These are phyloP conservation scores for Beauveria pseudobassiana DNA, from an alignment of 2,329 filamentous ascomycete species.

Conservation along the genomic window DNA sequence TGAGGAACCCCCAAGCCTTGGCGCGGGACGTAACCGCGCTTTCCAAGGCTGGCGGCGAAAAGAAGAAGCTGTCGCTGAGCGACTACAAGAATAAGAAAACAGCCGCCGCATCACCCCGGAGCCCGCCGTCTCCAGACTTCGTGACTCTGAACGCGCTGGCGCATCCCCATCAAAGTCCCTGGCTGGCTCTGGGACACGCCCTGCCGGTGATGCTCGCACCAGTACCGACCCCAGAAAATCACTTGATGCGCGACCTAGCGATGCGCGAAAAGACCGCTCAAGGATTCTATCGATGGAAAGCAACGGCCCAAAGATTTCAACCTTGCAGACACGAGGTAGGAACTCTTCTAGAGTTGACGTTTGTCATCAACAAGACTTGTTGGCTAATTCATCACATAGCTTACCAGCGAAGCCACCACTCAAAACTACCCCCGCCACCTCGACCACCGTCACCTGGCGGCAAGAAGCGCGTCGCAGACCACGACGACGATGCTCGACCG, in stretches of 20 bases:
- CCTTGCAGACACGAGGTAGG: constrained; percentile 25
- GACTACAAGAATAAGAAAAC: constrained; percentile 52
- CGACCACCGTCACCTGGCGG: constrained; percentile 35
- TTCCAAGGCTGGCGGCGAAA: constrained; percentile 34
- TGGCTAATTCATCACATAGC: constrained; percentile 17
- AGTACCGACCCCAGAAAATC: background rate
- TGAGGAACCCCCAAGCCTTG: constrained; percentile 39
- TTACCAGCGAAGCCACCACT: constrained; percentile 30
- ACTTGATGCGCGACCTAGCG: constrained; percentile 14
- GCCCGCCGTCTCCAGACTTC: constrained; percentile 24
- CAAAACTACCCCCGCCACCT: constrained; percentile 23
- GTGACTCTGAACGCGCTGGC: constrained; percentile 24
- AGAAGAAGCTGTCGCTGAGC: constrained; percentile 51
- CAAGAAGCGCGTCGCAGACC: constrained; percentile 40
- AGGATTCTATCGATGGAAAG: constrained; percentile 22
- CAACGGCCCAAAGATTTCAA: constrained; percentile 22
- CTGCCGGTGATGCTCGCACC: constrained; percentile 6
- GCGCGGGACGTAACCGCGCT: constrained; percentile 31
- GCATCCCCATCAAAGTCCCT: constrained; percentile 12
- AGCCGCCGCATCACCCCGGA: constrained; percentile 28
- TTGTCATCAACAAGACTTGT: background rate
- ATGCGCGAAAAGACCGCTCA: constrained; percentile 15
- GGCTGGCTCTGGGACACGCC: constrained; percentile 4
- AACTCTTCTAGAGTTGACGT: background rate
- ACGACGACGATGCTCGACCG: constrained; percentile 35